A percentile compares a stretch with the other conserved stretches of the same genome.
These are phyloP conservation scores for Didymella sp. DNA, from an alignment of 2,329 filamentous ascomycete species.

Conservation along the genomic window DNA sequence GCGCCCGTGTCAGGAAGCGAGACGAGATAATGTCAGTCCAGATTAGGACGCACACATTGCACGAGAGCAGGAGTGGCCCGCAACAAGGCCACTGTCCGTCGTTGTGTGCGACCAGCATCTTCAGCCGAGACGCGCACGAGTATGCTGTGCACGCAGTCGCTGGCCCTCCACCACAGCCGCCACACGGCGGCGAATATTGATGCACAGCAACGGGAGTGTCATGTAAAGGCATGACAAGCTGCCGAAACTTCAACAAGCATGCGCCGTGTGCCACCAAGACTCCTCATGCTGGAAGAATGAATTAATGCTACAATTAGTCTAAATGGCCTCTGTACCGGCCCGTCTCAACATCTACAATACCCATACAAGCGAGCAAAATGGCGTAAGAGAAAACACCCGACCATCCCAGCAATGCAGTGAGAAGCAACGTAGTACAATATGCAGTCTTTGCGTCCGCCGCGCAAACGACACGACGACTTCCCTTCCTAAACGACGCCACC, in stretches of 20 bases:
- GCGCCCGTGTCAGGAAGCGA: constrained; percentile 22
- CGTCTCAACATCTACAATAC: constrained; percentile 16
- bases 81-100: constrained; percentile 10
- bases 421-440: constrained; percentile 38
- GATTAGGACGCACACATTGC: constrained; percentile 15
- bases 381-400: constrained; percentile 16
- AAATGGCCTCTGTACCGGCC: constrained; percentile 15
- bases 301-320: constrained; percentile 22
- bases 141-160: constrained; percentile 24
- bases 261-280: neutral
- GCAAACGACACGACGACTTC: constrained; percentile 27
- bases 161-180: constrained; percentile 35
- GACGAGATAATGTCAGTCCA: constrained; percentile 23
- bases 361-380: constrained; percentile 17
- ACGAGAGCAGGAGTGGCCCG: constrained; percentile 14
- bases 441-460: constrained; percentile 36
- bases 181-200: constrained; percentile 17
- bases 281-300: constrained; percentile 8
- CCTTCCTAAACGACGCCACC: constrained; percentile 40
- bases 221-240: constrained; percentile 16
- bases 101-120: constrained; percentile 10
- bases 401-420: constrained; percentile 37
- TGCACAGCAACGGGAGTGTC: constrained; percentile 16
- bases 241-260: neutral
- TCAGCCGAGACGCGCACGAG: constrained; percentile 18